phyloP scores from a whole-genome alignment of 306 rosid genomes.

The Fragaria iinumae region DNA sequence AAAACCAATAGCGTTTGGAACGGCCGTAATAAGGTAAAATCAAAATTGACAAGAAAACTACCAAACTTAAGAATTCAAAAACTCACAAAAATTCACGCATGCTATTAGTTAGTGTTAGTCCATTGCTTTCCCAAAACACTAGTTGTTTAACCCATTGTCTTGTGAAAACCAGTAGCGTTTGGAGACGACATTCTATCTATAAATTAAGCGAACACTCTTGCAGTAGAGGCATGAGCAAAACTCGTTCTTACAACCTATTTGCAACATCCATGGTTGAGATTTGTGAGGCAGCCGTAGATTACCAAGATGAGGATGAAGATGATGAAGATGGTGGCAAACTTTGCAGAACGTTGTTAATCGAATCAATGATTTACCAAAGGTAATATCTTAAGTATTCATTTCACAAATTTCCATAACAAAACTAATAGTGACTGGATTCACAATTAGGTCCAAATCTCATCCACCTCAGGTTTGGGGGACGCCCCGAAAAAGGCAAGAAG shows the following conservation, averaged over 20 bases:
- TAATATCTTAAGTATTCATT: neutral
- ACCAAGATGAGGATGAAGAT: neutral
- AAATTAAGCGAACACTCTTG: neutral
- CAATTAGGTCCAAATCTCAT: no score
- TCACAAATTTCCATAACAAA: neutral
- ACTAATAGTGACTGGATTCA: no score
- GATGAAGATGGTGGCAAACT: neutral
- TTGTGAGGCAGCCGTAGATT: neutral
- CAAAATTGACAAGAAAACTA: no score
- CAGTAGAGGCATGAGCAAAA: neutral
- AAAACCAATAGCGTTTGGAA: neutral
- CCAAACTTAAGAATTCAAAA: no score
- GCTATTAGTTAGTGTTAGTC: no score
- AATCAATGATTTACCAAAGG: neutral
- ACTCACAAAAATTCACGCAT: no score
- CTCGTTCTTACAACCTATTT: neutral
- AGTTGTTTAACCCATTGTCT: no score
- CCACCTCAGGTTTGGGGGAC: no score
- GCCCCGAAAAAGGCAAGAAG: no score
- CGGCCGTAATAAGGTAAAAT: no score
- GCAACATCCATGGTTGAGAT: neutral
- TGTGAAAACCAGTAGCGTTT: neutral
- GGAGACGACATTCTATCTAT: neutral
- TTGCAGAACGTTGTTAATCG: neutral
- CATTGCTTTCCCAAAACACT: no score